phyloP scores from a whole-genome alignment of 441 rosid genomes.

The Populus hybrid region DNA sequence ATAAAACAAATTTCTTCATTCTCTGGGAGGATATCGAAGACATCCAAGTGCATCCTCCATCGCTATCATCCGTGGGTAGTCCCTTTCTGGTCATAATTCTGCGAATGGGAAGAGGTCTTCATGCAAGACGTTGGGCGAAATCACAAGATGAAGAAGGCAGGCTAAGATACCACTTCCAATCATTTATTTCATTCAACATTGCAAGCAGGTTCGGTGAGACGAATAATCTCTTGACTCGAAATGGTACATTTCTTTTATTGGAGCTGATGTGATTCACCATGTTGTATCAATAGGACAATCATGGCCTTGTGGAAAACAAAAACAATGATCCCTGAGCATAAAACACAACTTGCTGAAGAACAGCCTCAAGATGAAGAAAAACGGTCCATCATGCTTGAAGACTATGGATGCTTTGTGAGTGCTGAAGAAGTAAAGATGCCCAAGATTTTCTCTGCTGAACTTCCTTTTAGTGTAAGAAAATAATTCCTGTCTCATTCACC shows the following conservation, averaged over 20 bases:
- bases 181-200: constrained; percentile 67
- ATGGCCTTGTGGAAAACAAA: constrained; percentile 83
- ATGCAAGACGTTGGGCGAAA: constrained; percentile 79
- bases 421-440: constrained; percentile 51
- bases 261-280: constrained; percentile 11
- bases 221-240: background rate
- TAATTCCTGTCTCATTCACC: background rate
- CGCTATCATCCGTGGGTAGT: constrained; percentile 71
- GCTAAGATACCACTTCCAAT: constrained; percentile 69
- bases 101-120: constrained; percentile 59
- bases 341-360: constrained; percentile 53
- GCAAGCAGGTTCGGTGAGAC: constrained; percentile 56
- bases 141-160: constrained; percentile 77
- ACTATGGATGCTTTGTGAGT: constrained; percentile 26
- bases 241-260: background rate
- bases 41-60: constrained; percentile 66
- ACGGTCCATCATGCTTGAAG: constrained; percentile 33
- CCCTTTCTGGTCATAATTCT: constrained; percentile 59
- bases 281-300: constrained; percentile 55
- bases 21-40: constrained; percentile 89
- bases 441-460: constrained; percentile 50
- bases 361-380: constrained; percentile 48
- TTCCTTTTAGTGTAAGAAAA: constrained; percentile 52
- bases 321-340: constrained; percentile 45
- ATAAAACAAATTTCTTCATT: constrained; percentile 75